These are phyloP conservation scores for Mycena epipterygia DNA, from an alignment of 768 basidiomycete genomes.

Conservation along the genomic window DNA sequence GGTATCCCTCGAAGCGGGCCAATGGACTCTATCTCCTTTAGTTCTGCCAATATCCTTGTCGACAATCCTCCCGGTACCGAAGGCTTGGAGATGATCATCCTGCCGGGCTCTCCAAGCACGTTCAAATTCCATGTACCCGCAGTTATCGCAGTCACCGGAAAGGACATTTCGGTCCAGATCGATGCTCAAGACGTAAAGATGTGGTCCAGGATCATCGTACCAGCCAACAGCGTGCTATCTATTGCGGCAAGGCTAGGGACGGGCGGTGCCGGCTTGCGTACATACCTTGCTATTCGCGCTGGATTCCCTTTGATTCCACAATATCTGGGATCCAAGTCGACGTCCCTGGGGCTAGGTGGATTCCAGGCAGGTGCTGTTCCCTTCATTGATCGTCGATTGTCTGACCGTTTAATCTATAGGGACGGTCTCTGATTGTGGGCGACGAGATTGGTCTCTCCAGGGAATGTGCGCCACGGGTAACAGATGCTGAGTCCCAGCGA, in stretches of 20 bases:
- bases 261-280: conserved; percentile 59
- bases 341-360: conserved; percentile 72
- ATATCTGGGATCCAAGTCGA: conserved; percentile 76
- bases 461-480: conserved; percentile 40
- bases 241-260: conserved; percentile 47
- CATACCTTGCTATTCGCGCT: conserved; percentile 69
- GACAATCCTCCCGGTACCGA: conserved; percentile 66
- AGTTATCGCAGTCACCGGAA: conserved; percentile 71
- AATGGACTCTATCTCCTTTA: conserved; percentile 72
- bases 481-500: conserved; percentile 28
- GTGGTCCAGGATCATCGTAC: conserved; percentile 66
- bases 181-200: conserved; percentile 53
- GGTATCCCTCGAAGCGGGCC: conserved; percentile 77
- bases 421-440: conserved; percentile 63
- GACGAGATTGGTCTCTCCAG: conserved; percentile 62
- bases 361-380: conserved; percentile 69
- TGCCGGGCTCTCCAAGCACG: conserved; percentile 58
- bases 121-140: conserved; percentile 64
- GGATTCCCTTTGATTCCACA: conserved; percentile 70
- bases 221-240: conserved; percentile 57
- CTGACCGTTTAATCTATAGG: conserved; percentile 46
- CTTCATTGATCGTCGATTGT: not conserved
- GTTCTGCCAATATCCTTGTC: conserved; percentile 69
- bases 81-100: conserved; percentile 66
- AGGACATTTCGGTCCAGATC: conserved; percentile 56